Base-by-base conservation (phyloP, 2,329 filamentous ascomycete species). In the Fusarium pininemorale region DNA sequence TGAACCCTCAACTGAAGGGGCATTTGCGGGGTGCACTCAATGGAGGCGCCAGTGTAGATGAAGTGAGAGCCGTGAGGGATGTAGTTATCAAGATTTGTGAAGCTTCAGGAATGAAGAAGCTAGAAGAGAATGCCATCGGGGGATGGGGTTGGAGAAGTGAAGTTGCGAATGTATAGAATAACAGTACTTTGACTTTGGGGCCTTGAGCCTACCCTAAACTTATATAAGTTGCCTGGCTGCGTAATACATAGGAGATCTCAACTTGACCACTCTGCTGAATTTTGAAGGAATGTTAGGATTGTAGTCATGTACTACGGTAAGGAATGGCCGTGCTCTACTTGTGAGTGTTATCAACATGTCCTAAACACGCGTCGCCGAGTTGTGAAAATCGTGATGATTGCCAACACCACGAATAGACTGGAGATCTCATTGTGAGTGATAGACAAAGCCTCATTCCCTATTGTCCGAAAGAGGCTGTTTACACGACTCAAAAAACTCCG, bases 61-160 rank as follows among this genome's bases (percentile, higher is more conserved):
- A 78, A 39, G 77, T 78, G n/a, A 70, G 75, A 39, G 77, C 77
- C 14, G 77, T 78, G 5, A 75, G 77, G 37, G 70, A 72, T 11
- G 37, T 78, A 57, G 75, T 78, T 4, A 77, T 78, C 12, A 70
- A 56, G 54, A 78, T 78, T 48, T 78, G 77, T 16, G 77, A 78
- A 42, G 77, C 77, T 28, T 78, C 72, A 51, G 72, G 77, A 15
- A 78, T 78, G 77, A 69, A 54, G 39, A 75, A 50, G 24, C 65
- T 78, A 3, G 51, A 66, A 15, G 56, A 70, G 11, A 54, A 75
- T 35, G 68, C 66, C 14, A 57, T 66, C 32, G 77, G 77, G 37
- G 74, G 77, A 64, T 78, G 77, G 77, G 77, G 77, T 38, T 78
- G 77, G 77, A 77, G 77, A 38, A 75, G 61, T 67, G 77, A 78